A percentile compares a stretch with the other conserved stretches of the same genome.
Evolutionary conservation across 1,284 basidiomycete genomes (phyloP).

Genomic region (Golubevia pallescens): DNA sequence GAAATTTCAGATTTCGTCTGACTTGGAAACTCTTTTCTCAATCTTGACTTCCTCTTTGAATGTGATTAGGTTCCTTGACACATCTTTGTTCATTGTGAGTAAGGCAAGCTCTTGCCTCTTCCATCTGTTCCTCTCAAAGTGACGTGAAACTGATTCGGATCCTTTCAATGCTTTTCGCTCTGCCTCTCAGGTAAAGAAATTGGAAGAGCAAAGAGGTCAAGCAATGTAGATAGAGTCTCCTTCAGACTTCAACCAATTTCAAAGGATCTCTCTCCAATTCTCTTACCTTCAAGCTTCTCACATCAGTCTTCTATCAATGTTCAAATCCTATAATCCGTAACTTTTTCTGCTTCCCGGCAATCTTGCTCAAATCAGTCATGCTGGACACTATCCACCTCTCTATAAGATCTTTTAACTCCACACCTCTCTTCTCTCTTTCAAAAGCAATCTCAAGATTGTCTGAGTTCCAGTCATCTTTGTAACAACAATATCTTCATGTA

Average conservation of each 20-base stretch:
- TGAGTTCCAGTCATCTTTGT: no score
- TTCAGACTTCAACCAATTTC: neutral
- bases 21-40: neutral
- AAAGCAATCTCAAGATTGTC: no score
- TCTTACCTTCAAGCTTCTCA: neutral
- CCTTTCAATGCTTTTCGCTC: neutral
- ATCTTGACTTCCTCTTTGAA: no score
- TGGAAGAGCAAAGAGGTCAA: constrained; percentile 52
- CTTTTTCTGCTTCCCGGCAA: no score
- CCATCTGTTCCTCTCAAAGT: neutral
- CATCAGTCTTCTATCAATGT: neutral
- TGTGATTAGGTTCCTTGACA: constrained; percentile 46
- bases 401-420: no score
- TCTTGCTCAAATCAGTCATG: no score
- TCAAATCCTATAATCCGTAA: no score
- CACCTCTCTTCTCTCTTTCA: no score
- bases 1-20: neutral
- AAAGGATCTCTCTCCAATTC: neutral
- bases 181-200: constrained; percentile 43
- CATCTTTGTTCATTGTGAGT: constrained; percentile 52
- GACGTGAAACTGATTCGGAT: neutral
- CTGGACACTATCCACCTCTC: no score
- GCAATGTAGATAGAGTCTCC: neutral
- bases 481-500: no score
- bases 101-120: neutral